A percentile compares a stretch with the other conserved stretches of the same genome.
Evolutionary conservation across 495 filamentous ascomycete genomes (phyloP).

Genomic region (Pseudomonodictys pantanalensis): DNA sequence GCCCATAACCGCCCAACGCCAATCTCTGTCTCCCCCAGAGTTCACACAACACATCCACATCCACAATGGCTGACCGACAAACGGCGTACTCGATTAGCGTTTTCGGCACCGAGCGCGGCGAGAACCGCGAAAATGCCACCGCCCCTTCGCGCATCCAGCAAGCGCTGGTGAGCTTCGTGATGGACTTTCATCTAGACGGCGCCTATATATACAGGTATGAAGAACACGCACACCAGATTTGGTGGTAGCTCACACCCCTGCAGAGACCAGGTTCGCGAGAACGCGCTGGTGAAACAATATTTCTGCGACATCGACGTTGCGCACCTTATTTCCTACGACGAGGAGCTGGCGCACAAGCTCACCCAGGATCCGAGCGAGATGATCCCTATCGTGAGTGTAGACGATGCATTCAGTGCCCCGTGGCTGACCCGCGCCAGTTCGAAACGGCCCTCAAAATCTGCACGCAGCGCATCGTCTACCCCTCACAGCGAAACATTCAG

Average conservation of each 20-base stretch:
- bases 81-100: slow-evolving; percentile 80
- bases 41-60: too few species aligned
- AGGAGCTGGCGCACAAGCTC: slow-evolving; percentile 89
- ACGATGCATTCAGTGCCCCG: background rate
- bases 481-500: slow-evolving; percentile 64
- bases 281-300: slow-evolving; percentile 91
- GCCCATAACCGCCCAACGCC: background rate
- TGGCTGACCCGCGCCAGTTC: slow-evolving; percentile 58
- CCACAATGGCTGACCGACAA: slow-evolving; percentile 72
- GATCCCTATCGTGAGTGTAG: slow-evolving; percentile 72
- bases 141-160: slow-evolving; percentile 55
- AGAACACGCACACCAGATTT: background rate
- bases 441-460: slow-evolving; percentile 86
- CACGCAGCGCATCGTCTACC: slow-evolving; percentile 84
- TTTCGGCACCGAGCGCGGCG: slow-evolving; percentile 57
- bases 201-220: slow-evolving; percentile 87
- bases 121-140: slow-evolving; percentile 56
- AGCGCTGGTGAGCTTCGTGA: slow-evolving; percentile 71
- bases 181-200: slow-evolving; percentile 94
- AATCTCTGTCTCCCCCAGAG: background rate
- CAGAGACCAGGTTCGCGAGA: slow-evolving; percentile 94
- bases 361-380: slow-evolving; percentile 88
- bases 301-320: slow-evolving; percentile 97
- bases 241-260: background rate
- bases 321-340: slow-evolving; percentile 94